These are phyloP conservation scores for Chlamydomonas reinhardtii DNA, from an alignment of 163 green algal genomes.

Conservation along the genomic window DNA sequence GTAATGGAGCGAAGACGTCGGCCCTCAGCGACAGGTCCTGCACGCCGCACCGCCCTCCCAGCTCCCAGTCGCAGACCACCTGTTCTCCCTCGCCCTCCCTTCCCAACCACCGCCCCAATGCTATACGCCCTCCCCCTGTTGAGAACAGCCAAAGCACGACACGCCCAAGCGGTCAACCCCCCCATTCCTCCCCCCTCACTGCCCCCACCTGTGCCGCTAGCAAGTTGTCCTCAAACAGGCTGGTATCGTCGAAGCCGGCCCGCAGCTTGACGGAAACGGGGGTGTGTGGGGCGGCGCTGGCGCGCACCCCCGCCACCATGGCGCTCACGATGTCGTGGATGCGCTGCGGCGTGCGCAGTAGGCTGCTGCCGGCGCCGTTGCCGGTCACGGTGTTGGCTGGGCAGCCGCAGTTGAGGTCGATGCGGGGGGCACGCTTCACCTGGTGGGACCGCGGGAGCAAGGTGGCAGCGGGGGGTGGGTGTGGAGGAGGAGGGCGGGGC, in stretches of 20 bases:
- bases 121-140: too few relatives aligned
- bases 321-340: constrained; percentile 57
- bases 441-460: not conserved
- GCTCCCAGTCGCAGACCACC: too few relatives aligned
- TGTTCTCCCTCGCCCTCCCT: too few relatives aligned
- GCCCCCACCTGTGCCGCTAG: constrained; percentile 63
- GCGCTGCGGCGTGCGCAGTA: constrained; percentile 66
- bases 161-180: too few relatives aligned
- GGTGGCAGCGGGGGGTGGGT: too few relatives aligned
- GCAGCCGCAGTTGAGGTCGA: constrained; percentile 84
- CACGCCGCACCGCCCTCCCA: too few relatives aligned
- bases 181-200: too few relatives aligned
- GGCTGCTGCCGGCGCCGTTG: constrained; percentile 70
- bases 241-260: constrained; percentile 69
- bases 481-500: too few relatives aligned
- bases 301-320: constrained; percentile 60
- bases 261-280: constrained; percentile 54
- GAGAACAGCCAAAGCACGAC: too few relatives aligned
- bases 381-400: constrained; percentile 82
- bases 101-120: too few relatives aligned
- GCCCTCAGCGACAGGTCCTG: too few relatives aligned
- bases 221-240: constrained; percentile 74
- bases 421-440: constrained; percentile 61
- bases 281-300: not conserved
- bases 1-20: too few relatives aligned